Conservation (phyloP, 495 filamentous ascomycete genomes). For the Annulohypoxylon moriforme region DNA sequence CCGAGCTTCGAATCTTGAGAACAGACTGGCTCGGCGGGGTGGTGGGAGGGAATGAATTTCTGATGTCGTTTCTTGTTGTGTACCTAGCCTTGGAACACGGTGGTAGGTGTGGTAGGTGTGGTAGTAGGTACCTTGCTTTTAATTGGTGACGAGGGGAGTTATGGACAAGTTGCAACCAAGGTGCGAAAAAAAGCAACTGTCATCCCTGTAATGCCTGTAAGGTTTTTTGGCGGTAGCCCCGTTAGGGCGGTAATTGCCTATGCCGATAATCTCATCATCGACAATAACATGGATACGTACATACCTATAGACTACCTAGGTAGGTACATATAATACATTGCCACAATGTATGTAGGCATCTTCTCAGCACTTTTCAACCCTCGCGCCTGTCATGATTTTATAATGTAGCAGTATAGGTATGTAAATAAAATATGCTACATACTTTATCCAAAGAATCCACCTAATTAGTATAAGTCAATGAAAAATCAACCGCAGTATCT, state of each 20-base stretch:
- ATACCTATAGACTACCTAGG: background rate
- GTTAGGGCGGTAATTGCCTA: background rate
- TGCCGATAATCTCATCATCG: background rate
- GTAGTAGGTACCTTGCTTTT: constrained; percentile 17
- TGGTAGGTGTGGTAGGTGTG: background rate
- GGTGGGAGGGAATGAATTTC: constrained; percentile 8
- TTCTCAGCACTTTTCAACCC: too few species aligned
- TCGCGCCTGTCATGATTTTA: too few species aligned
- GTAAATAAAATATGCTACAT: too few species aligned
- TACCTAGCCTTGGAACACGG: background rate
- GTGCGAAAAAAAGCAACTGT: constrained; percentile 13
- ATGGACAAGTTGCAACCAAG: constrained; percentile 35
- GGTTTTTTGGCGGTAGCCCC: background rate
- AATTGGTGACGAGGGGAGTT: constrained; percentile 7
- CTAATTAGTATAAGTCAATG: too few species aligned
- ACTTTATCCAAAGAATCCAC: too few species aligned
- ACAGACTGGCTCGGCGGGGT: constrained; percentile 34
- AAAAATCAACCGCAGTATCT: too few species aligned
- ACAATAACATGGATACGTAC: too few species aligned
- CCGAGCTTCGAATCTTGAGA: constrained; percentile 17
- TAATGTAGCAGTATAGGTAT: too few species aligned
- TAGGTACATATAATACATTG: too few species aligned
- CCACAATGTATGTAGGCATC: too few species aligned
- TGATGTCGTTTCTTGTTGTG: constrained; percentile 29
- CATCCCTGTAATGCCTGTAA: constrained; percentile 9